Evolutionary conservation across 1,284 basidiomycete species (phyloP), one percentile per base, ranked within the genome.

Genomic region (Fereydounia khargensis): DNA sequence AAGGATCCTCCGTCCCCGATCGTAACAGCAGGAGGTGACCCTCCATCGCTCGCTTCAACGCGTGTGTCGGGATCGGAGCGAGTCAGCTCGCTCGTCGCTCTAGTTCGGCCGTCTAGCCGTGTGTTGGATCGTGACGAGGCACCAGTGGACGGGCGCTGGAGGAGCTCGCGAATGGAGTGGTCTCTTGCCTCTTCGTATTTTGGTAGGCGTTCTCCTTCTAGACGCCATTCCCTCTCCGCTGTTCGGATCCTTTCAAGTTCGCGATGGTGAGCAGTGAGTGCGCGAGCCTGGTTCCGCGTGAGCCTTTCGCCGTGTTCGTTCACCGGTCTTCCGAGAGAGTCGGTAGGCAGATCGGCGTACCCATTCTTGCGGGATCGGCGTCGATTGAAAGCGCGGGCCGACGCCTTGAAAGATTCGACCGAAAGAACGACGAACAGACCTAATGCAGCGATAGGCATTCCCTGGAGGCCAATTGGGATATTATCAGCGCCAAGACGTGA

Each of bases 291-390:
- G 45, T 62, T 62, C 35, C 50, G 47, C 38, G 42, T 50, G 4
- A 62, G 39, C 3, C 40, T 32, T 24, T 58, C 57, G 41, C 59
- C 59, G 24, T 57, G 39, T 20, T 57, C 54, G 8, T 41, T 50
- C 35, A 62, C 33, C 13, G 59, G 59, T 6, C 59, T 40, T 9
- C 59, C 59, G 3, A 53, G 35, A 9, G 43, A 38, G 25, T 62
- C 59, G 35, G 59, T 62, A 30, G 47, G 53, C 3, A 62, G 47
- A 4, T 43, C 49, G 8, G 43, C 34, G n/a, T 58, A 62, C 43
- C 59, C 59, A 40, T 62, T 54, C 38, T 62, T 62, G 27, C 38
- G 42, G 3, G 50, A 54, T 30, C 51, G 57, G 40, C 59, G 59
- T 23, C 31, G 47, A 34, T 62, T 9, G 32, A 50, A 41, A 31